These are phyloP conservation scores for Trichosporon ovoides DNA, from an alignment of 1,284 basidiomycete genomes.

Conservation along the genomic window DNA sequence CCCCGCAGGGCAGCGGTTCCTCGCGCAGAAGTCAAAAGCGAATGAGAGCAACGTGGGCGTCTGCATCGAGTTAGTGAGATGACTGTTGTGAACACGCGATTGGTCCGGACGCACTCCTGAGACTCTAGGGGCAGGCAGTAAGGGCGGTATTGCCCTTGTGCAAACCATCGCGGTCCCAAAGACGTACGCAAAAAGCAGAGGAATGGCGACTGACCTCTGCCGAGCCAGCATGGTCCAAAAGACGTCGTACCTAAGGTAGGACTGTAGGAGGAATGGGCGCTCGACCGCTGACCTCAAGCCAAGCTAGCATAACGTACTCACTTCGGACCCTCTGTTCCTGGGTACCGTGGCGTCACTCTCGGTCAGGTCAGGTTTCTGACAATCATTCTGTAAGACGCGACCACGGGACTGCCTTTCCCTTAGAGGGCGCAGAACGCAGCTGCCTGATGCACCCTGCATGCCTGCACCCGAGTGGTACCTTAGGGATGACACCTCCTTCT, in stretches of 20 bases:
- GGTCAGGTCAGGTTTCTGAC: slow-evolving; percentile 1
- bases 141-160: background rate
- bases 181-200: too few species aligned
- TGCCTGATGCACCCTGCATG: background rate
- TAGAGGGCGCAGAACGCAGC: slow-evolving; percentile 1
- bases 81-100: background rate
- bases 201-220: slow-evolving; percentile 5
- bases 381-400: slow-evolving; percentile 2
- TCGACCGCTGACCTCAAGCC: background rate
- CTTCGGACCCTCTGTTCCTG: slow-evolving; percentile 3
- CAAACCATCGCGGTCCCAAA: too few species aligned
- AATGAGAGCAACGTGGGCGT: background rate
- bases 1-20: background rate
- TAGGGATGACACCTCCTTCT: background rate
- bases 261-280: background rate
- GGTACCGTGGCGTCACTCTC: slow-evolving; percentile 5
- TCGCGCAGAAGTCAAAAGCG: background rate
- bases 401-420: slow-evolving; percentile 2
- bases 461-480: background rate
- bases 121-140: background rate
- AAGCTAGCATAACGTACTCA: background rate
- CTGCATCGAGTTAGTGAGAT: background rate
- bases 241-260: background rate
- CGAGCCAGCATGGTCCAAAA: background rate
- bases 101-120: background rate